Evolutionary conservation across 345 rosid species (phyloP), one percentile per base, ranked within the genome.

Genomic region (Carallia brachiata): DNA sequence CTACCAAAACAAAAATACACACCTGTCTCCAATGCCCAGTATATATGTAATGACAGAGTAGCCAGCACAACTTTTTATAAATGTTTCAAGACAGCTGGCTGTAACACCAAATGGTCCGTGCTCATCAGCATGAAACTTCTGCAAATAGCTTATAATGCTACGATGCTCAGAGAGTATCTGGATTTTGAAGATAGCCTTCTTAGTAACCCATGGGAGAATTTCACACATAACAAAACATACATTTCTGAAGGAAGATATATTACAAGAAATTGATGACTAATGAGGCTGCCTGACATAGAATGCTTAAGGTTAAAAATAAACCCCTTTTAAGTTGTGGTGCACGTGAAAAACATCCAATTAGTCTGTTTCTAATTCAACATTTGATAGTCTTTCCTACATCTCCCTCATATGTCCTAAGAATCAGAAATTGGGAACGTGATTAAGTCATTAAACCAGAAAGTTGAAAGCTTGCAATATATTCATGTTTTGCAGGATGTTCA

Each of bases 11-110:
- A 36, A 40, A 58, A 67, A 31, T 34, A 27, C 68, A 73, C 73
- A 92, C 99, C 99, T 88, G 86, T 95, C 99, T 83, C 99, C 98
- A 72, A 95, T 85, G n/a, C 99, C 99, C 64, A 95, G 79, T 70
- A 95, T 92, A 71, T 95, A 92, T 44, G 99, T 95, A 79, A 92
- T 95, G 72, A 92, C 99, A 59, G 98, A 95, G 84, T 95, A 90
- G 70, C 98, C 98, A 17, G 99, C 99, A 75, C 99, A 95, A 74
- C 98, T 95, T 81, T 92, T 95, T 70, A 95, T 95, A 67, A 95
- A 95, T 47, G 99, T 95, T 69, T 92, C 98, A 9, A 90, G 99
- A 76, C 99, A 95, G 62, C 88, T 81, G 48, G 98, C 91, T 44
- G 98, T 95, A 73, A 95, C 89, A 69, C 99, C 98, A 50, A 92